Evolutionary conservation across 768 basidiomycete genomes (phyloP).

Genomic region (Chalciporus chontae): DNA sequence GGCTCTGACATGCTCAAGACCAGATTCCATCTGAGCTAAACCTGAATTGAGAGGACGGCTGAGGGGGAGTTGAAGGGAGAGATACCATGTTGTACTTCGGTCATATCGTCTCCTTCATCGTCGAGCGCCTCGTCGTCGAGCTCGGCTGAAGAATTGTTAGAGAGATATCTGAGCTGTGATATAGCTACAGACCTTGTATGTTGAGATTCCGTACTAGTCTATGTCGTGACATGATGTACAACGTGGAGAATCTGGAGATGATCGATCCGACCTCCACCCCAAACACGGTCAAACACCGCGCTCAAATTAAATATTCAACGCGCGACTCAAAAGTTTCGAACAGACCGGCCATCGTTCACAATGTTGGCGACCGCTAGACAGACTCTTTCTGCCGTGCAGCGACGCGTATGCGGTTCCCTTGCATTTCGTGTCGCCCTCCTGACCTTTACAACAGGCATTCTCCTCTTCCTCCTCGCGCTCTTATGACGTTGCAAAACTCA

Average conservation of each 20-base stretch:
- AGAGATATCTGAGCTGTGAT: not conserved
- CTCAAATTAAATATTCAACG: not conserved
- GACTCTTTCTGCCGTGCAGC: conserved; percentile 34
- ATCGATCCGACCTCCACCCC: not conserved
- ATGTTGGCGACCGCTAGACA: conserved; percentile 57
- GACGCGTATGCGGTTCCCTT: conserved; percentile 44
- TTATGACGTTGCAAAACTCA: conserved; percentile 69
- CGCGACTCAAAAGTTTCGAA: not conserved
- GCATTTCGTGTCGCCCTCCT: not conserved
- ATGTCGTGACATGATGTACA: conserved; percentile 79
- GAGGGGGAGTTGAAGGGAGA: not conserved
- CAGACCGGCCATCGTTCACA: not conserved
- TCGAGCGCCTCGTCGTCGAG: conserved; percentile 79
- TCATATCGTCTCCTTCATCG: conserved; percentile 77
- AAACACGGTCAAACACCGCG: conserved; percentile 20
- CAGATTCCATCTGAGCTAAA: conserved; percentile 64
- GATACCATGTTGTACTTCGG: conserved; percentile 78
- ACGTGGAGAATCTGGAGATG: too few species aligned
- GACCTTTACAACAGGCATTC: conserved; percentile 47
- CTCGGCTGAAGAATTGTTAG: conserved; percentile 55
- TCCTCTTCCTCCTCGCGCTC: conserved; percentile 53
- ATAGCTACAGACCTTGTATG: conserved; percentile 50
- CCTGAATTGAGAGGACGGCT: conserved; percentile 10
- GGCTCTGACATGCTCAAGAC: conserved; percentile 62
- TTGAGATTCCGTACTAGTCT: conserved; percentile 85